Conservation (phyloP, 2,329 filamentous ascomycete genomes). For the Emergomyces orientalis region DNA sequence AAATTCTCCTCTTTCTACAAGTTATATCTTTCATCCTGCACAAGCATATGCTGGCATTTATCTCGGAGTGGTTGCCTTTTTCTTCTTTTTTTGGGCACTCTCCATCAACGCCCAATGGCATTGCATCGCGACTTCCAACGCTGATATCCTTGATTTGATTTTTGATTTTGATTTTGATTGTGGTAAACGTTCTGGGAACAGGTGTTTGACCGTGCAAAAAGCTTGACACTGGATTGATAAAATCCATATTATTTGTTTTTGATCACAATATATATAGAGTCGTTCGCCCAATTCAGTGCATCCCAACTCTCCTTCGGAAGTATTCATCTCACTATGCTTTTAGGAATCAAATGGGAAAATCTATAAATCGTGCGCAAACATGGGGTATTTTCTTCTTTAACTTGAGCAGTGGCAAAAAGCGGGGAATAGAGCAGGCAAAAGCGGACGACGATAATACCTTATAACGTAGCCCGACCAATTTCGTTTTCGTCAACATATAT, state of each 20-base stretch:
- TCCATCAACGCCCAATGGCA: neutral
- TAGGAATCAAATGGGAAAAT: neutral
- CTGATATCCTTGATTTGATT: neutral
- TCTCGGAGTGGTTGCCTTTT: neutral
- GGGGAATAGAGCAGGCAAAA: neutral
- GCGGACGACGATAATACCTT: neutral
- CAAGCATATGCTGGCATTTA: neutral
- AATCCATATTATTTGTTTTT: neutral
- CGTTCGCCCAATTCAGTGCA: neutral
- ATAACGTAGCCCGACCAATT: neutral
- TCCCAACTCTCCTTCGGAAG: neutral
- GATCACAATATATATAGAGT: neutral
- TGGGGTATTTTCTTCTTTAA: neutral
- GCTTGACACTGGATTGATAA: neutral
- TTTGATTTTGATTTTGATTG: neutral
- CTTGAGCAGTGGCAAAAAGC: neutral
- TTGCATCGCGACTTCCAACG: neutral
- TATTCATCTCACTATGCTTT: neutral
- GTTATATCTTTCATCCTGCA: neutral
- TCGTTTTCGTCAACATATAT: constrained; percentile 32
- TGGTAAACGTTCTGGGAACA: neutral
- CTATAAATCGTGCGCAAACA: neutral
- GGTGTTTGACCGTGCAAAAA: neutral
- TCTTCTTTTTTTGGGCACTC: neutral
- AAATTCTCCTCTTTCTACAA: neutral